Base-by-base conservation (phyloP, 148 eudicot species). In the Vaccinium myrtillus region DNA sequence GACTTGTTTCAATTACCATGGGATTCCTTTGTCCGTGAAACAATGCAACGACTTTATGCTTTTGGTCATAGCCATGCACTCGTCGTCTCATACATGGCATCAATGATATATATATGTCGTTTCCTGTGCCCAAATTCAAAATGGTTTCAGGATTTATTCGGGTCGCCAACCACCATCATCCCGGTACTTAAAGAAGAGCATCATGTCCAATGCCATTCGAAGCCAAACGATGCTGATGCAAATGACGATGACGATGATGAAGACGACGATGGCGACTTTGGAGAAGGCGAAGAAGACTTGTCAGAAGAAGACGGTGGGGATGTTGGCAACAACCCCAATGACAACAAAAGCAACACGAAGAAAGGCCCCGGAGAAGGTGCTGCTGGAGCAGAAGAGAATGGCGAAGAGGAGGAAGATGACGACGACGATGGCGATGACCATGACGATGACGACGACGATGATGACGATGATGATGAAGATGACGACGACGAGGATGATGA, bases 211-310 rank as follows among this genome's bases (percentile, higher is more conserved):
- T 70, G 77, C 74, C 36, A 43, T 39, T 75, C 85, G 67, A 80
- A 85, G 54, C 87, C 86, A 75, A 7, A 81, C 54, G 90, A 88
- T 83, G 90, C 84, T 3, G 86, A 81, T 71, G 88, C 77, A 59
- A 67, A 77, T 50, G 87, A 78, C 1, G 76, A 39, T 8, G 70
- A 87, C 2, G 89, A 87, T 0, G 85, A 83, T 13, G 88, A 61
- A 0, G 84, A 82, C 0, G 85, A 83, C 5, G 86, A 86, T 1
- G 85, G 85, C 14, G 80, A 69, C 3, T 75, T 75, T 15, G 85
- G 77, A 50, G 84, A 86, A 80, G 84, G 81, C 0, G 87, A 75
- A 30, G 88, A 83, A 51, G 88, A 86, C 30, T 54, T 67, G 30
- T 77, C 82, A 46, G 71, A 81, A 32, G 90, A 85, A 83, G 85